Evolutionary conservation across 352 stramenopile species (phyloP).

Genomic region (Phytopythium montanum): DNA sequence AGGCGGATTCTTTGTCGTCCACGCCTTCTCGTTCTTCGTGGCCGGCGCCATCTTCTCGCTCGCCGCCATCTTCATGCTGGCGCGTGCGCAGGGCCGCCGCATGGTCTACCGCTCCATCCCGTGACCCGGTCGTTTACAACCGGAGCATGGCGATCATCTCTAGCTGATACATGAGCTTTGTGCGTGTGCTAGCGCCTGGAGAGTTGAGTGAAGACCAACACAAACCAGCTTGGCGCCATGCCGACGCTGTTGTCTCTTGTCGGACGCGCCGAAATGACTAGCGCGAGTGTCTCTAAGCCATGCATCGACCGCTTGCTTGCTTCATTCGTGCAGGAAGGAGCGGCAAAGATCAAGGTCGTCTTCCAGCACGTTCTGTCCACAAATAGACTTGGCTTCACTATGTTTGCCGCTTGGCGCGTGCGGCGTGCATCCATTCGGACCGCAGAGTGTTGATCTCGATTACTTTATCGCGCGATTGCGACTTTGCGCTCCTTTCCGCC

Average conservation of each 20-base stretch:
- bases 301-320: not conserved
- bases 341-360: not conserved
- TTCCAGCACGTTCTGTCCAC: not conserved
- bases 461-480: not conserved
- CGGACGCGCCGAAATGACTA: not conserved
- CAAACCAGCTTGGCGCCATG: not conserved
- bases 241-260: not conserved
- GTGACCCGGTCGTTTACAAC: slow-evolving; percentile 10
- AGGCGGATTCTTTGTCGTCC: slow-evolving; percentile 18
- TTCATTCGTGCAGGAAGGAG: too few species aligned
- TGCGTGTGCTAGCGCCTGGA: not conserved
- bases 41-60: slow-evolving; percentile 53
- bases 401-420: not conserved
- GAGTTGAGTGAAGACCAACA: not conserved
- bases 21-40: slow-evolving; percentile 54
- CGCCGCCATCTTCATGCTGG: slow-evolving; percentile 34
- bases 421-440: not conserved
- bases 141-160: not conserved
- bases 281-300: not conserved
- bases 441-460: not conserved
- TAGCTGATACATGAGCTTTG: not conserved
- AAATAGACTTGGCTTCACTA: not conserved
- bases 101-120: slow-evolving; percentile 61
- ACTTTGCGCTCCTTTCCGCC: not conserved
- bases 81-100: slow-evolving; percentile 41